Conservation (phyloP, 2,329 filamentous ascomycete species). For the Harringtonia lauricola region DNA sequence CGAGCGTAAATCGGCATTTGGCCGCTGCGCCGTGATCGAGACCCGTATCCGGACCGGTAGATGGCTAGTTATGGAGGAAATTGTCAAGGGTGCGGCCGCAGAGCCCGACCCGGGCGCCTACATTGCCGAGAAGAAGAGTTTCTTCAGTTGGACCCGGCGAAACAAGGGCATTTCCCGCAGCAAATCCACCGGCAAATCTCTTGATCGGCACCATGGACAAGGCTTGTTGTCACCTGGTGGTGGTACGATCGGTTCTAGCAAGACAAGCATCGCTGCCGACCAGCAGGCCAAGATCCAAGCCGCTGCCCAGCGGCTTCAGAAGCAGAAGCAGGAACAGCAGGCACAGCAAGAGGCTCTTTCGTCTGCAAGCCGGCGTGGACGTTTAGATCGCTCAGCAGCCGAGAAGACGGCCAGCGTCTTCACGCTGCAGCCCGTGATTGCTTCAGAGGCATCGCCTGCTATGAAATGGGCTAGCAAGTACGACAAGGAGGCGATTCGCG, state of each 20-base stretch:
- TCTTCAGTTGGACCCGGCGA: constrained; percentile 76
- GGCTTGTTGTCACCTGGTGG: constrained; percentile 28
- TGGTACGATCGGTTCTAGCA: constrained; percentile 44
- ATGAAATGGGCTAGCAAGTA: constrained; percentile 97
- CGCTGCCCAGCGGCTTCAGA: constrained; percentile 74
- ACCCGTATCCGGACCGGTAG: constrained; percentile 70
- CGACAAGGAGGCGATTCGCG: constrained; percentile 76
- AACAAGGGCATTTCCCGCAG: constrained; percentile 52
- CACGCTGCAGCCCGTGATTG: constrained; percentile 73
- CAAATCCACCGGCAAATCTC: constrained; percentile 56
- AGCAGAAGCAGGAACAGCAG: constrained; percentile 48
- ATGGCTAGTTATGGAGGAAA: constrained; percentile 94
- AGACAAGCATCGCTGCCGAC: constrained; percentile 76
- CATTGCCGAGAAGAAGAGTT: constrained; percentile 89
- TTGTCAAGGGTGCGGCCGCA: constrained; percentile 83
- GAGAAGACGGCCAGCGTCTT: constrained; percentile 83
- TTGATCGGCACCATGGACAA: constrained; percentile 30
- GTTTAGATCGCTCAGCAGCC: not conserved
- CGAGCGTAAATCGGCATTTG: constrained; percentile 83
- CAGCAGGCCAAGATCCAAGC: constrained; percentile 90
- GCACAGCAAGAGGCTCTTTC: constrained; percentile 23
- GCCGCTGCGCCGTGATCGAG: constrained; percentile 84
- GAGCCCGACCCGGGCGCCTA: constrained; percentile 79
- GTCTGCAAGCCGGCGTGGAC: constrained; percentile 14
- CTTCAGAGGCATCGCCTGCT: constrained; percentile 80